Base-by-base conservation (phyloP, 805 yeast genomes). In the Wickerhamomyces kurtzmanii region DNA sequence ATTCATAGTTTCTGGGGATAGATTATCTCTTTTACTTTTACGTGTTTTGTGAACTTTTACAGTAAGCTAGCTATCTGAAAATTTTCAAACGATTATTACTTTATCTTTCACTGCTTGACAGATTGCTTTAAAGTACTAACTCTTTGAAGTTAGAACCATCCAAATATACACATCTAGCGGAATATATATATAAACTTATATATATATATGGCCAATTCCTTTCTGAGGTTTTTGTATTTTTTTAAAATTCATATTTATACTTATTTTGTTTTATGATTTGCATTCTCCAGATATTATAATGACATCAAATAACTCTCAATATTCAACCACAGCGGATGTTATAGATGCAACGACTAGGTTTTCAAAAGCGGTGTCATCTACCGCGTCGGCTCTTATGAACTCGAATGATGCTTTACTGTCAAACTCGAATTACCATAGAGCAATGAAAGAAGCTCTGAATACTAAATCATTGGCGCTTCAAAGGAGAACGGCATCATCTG, bases 301-400 rank as follows among this genome's bases (percentile, higher is more conserved):
- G 4, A 17, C 13, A 15, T 7, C 5, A 17, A 6, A 18, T 8
- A 8, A 21, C 7, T 12, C 11, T n/a, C 8, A 12, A 14, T 15
- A 15, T 17, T 12, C 23, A 31, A 17, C 14, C 12, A 9, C 11
- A 8, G 15, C 10, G 9, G 17, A 13, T 17, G 52, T 45, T 28
- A 14, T 49, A 5, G 38, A 51, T 41, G 40, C 53, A 22, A 49
- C 64, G 6, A 32, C 57, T 8, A 47, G 60, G 31, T 38, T 68
- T 22, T 61, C 70, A 8, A 62, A 58, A 34, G 67, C 74, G 3
- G 59, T 71, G 24, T 65, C 74, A 1, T 62, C 74, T 3, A 70
- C 78, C 2, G 77, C 78, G 1, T 62, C 75, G 8, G 71, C 68
- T 2, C 38, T 71, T 15, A 64, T 70, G 17, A 38, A 38, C 12